Base-by-base conservation (phyloP, 2,329 filamentous ascomycete genomes). In the Penicillium palitans region DNA sequence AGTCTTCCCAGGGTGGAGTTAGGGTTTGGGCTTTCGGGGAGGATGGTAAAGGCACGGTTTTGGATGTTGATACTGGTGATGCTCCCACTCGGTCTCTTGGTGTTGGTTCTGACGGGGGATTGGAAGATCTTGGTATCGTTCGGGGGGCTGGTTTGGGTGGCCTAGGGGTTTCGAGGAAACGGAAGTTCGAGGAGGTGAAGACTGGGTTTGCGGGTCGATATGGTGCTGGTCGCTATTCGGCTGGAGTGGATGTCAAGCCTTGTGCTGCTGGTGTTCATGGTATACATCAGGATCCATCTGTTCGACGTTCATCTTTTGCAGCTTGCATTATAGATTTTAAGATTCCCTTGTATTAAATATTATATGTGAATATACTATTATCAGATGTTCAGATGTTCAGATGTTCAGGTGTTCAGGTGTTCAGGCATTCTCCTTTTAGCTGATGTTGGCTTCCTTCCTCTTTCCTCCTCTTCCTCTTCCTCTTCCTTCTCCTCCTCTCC, bases 11-110 rank as follows among this genome's bases (percentile, higher is more conserved):
- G 48, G 74, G 74, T 1, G 74, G 78, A 21, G 74, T 84, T 31
- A 73, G 76, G 0, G 72, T 85, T n/a, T 85, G 82, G 80, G 81
- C 79, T 0, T 83, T 85, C 62, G 72, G 74, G 17, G 70, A 72
- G 1, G 66, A 76, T 37, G 79, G 80, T 0, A 69, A 76, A 58
- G 80, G 79, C 3, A 76, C 70, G 6, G 74, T 78, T 7, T 83
- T 81, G 74, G 77, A 80, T 52, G 67, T 84, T 6, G 75, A 78
- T 57, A 74, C 68, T 0, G 54, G 47, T 29, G 40, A 57, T 52
- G 64, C 64, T 46, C 66, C 67, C 0, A 66, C 67, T 2, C 37
- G 48, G 10, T 51, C 61, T 7, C 61, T 61, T 15, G 27, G 25
- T 8, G 25, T 47, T 8, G 63, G 63, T 13, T 48, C 64, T 0